Evolutionary conservation across 73 alveolate species (phyloP).

Genomic region (Breviolum minutum): DNA sequence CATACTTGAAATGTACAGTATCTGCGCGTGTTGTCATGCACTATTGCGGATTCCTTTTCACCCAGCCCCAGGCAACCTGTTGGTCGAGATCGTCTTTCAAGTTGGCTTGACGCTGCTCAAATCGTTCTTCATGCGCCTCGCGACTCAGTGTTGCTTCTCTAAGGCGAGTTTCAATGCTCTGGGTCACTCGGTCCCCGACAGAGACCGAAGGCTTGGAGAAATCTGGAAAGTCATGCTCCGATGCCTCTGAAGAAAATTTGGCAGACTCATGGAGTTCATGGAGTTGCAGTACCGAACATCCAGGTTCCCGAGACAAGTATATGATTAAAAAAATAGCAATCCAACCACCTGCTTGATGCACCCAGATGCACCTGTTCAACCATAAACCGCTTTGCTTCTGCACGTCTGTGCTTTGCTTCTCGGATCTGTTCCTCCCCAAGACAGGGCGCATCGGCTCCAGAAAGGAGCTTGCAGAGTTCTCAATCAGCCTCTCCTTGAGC

Average conservation of each 20-base stretch:
- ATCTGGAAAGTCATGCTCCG: conserved; percentile 66
- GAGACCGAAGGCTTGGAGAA: conserved; percentile 73
- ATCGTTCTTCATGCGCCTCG: conserved; percentile 11
- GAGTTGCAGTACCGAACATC: too few species aligned
- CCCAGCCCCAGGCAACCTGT: conserved; percentile 12
- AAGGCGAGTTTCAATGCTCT: not conserved
- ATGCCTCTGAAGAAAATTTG: conserved; percentile 18
- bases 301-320: too few species aligned
- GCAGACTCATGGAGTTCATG: not conserved
- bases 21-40: not conserved
- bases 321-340: too few species aligned
- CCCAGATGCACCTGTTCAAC: conserved; percentile 44
- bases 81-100: conserved; percentile 65
- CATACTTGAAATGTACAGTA: too few species aligned
- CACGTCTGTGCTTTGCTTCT: conserved; percentile 38
- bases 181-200: conserved; percentile 12
- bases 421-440: conserved; percentile 48
- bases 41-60: not conserved
- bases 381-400: conserved; percentile 29
- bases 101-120: conserved; percentile 49
- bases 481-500: conserved; percentile 35
- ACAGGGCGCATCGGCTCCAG: not conserved
- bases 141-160: not conserved
- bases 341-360: too few species aligned
- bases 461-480: not conserved